Percentiles rank a stretch among this genome's conserved stretches.
phyloP scores from a whole-genome alignment of 441 rosid genomes.

The Erodium moschatum region DNA sequence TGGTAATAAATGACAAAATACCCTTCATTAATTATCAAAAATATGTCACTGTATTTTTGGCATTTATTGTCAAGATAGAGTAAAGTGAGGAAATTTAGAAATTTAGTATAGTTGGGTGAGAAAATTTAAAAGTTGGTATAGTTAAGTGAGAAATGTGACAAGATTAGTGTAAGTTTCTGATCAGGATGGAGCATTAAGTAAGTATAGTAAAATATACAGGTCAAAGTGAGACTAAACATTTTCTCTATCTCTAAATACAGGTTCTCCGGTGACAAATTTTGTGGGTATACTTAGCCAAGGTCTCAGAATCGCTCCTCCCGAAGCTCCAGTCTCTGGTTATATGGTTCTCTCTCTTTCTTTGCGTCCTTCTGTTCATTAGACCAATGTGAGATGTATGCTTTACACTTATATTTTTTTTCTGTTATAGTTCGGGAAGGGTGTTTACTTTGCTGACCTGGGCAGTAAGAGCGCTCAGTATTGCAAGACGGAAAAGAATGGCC shows the following conservation, averaged over 20 bases:
- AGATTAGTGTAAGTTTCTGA: too few species aligned
- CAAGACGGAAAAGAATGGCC: constrained; percentile 64
- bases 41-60: too few species aligned
- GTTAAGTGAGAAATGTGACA: too few species aligned
- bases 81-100: too few species aligned
- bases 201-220: neutral
- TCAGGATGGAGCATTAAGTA: neutral
- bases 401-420: neutral
- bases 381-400: neutral
- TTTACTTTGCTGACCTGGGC: constrained; percentile 94
- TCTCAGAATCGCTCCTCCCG: constrained; percentile 95
- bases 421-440: constrained; percentile 88
- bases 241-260: constrained; percentile 32
- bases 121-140: too few species aligned
- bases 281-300: constrained; percentile 98
- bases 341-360: constrained; percentile 64
- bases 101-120: too few species aligned
- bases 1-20: too few species aligned
- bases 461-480: constrained; percentile 99
- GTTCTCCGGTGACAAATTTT: constrained; percentile 88
- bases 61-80: too few species aligned
- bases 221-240: constrained; percentile 10
- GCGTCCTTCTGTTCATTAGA: neutral
- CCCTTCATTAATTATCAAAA: too few species aligned
- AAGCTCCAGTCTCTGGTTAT: constrained; percentile 98